These are phyloP conservation scores for Colletotrichum truncatum DNA, from an alignment of 2,329 filamentous ascomycete genomes.

Conservation along the genomic window DNA sequence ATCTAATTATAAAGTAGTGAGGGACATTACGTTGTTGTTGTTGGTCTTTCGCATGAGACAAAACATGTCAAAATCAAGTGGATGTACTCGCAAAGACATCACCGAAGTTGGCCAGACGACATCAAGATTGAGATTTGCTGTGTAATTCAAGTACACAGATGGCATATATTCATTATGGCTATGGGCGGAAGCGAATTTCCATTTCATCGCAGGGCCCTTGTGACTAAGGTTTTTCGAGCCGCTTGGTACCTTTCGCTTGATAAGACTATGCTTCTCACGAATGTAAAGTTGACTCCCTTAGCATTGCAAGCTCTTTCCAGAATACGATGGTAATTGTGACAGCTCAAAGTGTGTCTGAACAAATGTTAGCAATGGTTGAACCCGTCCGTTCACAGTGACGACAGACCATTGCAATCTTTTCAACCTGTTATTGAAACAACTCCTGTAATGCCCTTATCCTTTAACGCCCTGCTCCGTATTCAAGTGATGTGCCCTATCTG, in stretches of 20 bases:
- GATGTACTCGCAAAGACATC: constrained; percentile 17
- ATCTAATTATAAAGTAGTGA: too few relatives aligned
- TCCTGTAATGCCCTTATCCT: neutral
- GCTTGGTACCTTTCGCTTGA: too few relatives aligned
- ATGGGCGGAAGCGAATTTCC: too few relatives aligned
- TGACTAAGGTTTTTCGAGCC: too few relatives aligned
- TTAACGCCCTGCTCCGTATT: constrained; percentile 13
- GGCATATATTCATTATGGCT: neutral
- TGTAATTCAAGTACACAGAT: neutral
- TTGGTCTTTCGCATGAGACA: too few relatives aligned
- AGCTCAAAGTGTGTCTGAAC: neutral
- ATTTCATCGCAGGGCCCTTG: too few relatives aligned
- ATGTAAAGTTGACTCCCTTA: too few relatives aligned
- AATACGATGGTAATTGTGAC: neutral
- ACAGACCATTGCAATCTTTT: constrained; percentile 29
- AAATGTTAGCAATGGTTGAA: constrained; percentile 22
- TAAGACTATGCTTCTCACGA: too few relatives aligned
- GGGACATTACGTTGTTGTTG: too few relatives aligned
- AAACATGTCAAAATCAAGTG: too few relatives aligned
- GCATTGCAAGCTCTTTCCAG: neutral
- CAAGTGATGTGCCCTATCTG: neutral
- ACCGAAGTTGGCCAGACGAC: too few relatives aligned
- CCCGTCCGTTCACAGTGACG: constrained; percentile 13
- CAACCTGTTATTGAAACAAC: constrained; percentile 1
- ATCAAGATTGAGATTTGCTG: neutral